Conservation (phyloP, 1,139 yeast species). For the Kurtzmaniella quercitrusa region DNA sequence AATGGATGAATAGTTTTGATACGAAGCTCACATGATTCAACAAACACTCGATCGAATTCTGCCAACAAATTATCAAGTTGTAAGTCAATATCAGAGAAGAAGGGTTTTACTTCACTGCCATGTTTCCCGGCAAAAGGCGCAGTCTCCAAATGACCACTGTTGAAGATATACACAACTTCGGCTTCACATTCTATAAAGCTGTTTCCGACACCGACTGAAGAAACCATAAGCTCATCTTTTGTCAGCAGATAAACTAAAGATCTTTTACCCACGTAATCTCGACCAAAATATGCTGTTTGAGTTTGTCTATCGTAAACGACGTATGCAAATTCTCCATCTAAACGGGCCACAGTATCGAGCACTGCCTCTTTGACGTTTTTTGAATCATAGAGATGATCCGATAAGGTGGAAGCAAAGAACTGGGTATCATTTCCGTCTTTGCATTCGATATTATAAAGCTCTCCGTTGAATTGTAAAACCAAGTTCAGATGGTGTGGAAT, state of each 20-base stretch:
- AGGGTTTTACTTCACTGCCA: neutral
- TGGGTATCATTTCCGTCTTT: constrained; percentile 32
- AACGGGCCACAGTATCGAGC: constrained; percentile 26
- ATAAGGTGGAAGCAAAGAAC: constrained; percentile 21
- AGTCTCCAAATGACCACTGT: neutral
- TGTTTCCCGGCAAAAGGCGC: neutral
- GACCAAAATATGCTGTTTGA: constrained; percentile 62
- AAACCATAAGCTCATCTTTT: constrained; percentile 34
- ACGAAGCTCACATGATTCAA: constrained; percentile 44
- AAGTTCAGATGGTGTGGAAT: constrained; percentile 14
- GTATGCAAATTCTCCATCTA: constrained; percentile 84
- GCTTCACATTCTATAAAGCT: constrained; percentile 50
- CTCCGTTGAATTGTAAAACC: constrained; percentile 80
- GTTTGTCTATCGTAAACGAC: constrained; percentile 39
- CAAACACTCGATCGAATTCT: constrained; percentile 4
- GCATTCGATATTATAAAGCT: constrained; percentile 63
- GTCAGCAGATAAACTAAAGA: constrained; percentile 51
- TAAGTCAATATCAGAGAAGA: neutral
- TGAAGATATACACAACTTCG: constrained; percentile 44
- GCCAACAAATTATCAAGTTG: constrained; percentile 1
- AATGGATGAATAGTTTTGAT: constrained; percentile 58
- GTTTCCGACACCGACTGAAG: constrained; percentile 34
- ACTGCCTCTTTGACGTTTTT: constrained; percentile 20
- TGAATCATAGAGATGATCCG: neutral
- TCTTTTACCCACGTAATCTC: constrained; percentile 80